phyloP scores from a whole-genome alignment of 176 grass and related monocot genomes.

The Neostapfia colusana region DNA sequence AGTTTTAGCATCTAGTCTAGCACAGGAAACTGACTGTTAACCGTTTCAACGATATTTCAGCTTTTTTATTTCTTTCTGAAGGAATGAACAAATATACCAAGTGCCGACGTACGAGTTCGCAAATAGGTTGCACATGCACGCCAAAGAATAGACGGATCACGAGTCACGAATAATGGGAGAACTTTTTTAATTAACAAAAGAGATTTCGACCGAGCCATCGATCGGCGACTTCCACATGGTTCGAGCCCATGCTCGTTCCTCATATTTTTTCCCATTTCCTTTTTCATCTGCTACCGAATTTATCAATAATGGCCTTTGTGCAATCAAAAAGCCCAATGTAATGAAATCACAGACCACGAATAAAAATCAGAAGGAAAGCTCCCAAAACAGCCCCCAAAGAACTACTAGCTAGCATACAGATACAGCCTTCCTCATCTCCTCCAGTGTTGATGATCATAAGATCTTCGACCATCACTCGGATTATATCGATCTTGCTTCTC shows the following conservation, averaged over 20 bases:
- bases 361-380: conserved; percentile 4
- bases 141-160: background rate
- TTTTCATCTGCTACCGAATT: background rate
- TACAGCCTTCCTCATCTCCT: conserved; percentile 48
- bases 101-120: no score
- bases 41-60: no score
- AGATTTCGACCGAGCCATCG: background rate
- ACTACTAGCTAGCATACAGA: conserved; percentile 36
- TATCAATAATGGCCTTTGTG: conserved; percentile 30
- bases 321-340: conserved; percentile 40
- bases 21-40: no score
- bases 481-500: conserved; percentile 40
- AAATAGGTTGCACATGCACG: background rate
- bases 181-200: no score
- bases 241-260: background rate
- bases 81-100: no score
- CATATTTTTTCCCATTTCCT: no score
- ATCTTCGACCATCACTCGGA: conserved; percentile 22
- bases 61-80: no score
- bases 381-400: no score
- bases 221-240: background rate
- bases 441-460: conserved; percentile 25
- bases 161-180: no score
- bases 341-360: conserved; percentile 26
- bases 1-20: no score